Evolutionary conservation across 2,329 filamentous ascomycete genomes (phyloP).

Genomic region (Fusarium mexicanum): DNA sequence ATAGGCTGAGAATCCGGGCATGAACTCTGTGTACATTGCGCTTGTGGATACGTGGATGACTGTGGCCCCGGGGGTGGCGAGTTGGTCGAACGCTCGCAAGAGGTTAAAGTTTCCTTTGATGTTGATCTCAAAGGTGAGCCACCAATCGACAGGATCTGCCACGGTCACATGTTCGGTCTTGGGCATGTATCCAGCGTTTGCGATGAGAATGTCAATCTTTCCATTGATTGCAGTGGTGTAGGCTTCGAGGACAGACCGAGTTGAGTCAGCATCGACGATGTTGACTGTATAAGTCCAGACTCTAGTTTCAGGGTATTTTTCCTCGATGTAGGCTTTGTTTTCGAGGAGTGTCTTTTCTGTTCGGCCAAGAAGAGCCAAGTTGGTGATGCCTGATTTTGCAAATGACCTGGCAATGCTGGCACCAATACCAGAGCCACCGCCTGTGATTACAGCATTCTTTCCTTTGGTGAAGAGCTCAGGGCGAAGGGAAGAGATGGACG

Average conservation of each 20-base stretch:
- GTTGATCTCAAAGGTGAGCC: constrained; percentile 44
- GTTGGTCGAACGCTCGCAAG: constrained; percentile 40
- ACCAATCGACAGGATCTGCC: constrained; percentile 38
- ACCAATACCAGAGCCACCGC: constrained; percentile 70
- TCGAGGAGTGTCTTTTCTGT: constrained; percentile 45
- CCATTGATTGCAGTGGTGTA: constrained; percentile 37
- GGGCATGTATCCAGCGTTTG: constrained; percentile 45
- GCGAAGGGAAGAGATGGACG: constrained; percentile 45
- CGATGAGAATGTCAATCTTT: constrained; percentile 51
- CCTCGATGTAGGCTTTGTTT: constrained; percentile 45
- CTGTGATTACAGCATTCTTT: constrained; percentile 69
- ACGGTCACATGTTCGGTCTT: constrained; percentile 16
- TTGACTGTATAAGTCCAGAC: constrained; percentile 46
- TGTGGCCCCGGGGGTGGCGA: constrained; percentile 40
- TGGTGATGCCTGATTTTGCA: constrained; percentile 50
- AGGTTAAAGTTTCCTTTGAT: constrained; percentile 45
- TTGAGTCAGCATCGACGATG: constrained; percentile 44
- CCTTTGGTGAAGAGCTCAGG: constrained; percentile 51
- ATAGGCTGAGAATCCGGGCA: constrained; percentile 50
- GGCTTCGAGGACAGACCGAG: constrained; percentile 14
- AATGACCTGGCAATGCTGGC: constrained; percentile 70
- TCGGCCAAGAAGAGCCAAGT: constrained; percentile 54
- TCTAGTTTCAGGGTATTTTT: constrained; percentile 65
- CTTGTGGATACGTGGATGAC: constrained; percentile 39
- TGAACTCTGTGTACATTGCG: constrained; percentile 38